Conservation (phyloP, 352 stramenopile species). For the Globisporangium nodosum region DNA sequence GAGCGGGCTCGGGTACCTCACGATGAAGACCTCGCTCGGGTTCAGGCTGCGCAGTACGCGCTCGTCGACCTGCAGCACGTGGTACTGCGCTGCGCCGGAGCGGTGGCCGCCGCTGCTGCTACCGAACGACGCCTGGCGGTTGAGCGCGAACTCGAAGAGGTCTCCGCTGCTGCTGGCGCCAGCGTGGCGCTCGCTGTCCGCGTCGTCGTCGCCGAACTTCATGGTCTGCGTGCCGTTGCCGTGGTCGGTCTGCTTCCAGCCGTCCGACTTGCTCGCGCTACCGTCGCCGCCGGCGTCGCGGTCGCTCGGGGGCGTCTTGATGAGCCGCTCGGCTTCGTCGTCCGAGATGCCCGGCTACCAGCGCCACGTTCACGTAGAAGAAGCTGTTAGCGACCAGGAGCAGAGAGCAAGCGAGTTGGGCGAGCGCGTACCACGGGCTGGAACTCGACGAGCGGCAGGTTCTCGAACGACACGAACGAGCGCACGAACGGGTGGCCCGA, state of each 20-base stretch:
- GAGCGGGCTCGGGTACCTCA: conserved; percentile 61
- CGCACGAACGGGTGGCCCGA: conserved; percentile 94
- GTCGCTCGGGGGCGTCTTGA: conserved; percentile 56
- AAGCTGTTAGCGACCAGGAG: not conserved
- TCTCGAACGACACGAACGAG: conserved; percentile 94
- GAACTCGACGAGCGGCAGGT: conserved; percentile 95
- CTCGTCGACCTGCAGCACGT: conserved; percentile 73
- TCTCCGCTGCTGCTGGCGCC: conserved; percentile 21
- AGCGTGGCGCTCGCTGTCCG: conserved; percentile 25
- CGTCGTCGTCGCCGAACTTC: conserved; percentile 61
- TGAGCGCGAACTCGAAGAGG: conserved; percentile 82
- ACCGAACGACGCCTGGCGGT: conserved; percentile 71
- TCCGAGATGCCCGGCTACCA: conserved; percentile 60
- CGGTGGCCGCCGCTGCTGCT: conserved; percentile 38
- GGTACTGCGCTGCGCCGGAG: conserved; percentile 49
- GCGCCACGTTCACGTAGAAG: too few species aligned
- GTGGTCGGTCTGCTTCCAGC: conserved; percentile 59
- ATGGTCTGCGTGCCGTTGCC: conserved; percentile 74
- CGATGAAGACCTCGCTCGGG: conserved; percentile 83
- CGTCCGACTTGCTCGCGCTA: conserved; percentile 15
- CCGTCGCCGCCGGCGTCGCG: conserved; percentile 17
- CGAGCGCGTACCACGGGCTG: conserved; percentile 44
- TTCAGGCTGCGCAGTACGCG: conserved; percentile 59
- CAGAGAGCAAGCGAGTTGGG: not conserved
- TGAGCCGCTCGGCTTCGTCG: conserved; percentile 78